Evolutionary conservation across 495 filamentous ascomycete genomes (phyloP), one percentile per base, ranked within the genome.

Genomic region (Choiromyces venosus): DNA sequence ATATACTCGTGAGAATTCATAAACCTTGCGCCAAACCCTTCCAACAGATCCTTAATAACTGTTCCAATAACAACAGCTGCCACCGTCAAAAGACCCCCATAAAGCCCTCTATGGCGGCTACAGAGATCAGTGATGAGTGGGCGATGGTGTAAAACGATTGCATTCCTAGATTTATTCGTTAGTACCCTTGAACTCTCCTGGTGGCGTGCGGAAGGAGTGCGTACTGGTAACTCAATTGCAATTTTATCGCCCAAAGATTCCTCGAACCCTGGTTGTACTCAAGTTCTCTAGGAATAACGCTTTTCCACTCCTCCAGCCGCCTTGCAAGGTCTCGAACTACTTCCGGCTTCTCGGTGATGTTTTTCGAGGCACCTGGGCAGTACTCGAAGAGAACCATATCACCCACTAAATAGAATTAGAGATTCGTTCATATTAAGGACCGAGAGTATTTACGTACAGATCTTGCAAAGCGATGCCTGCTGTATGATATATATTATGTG

Each of bases 11-110:
- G 65, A 40, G 46, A 37, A 6, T 52, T 35, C 73, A 74, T 74
- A 68, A 67, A 74, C 37, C 73, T 69, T 37, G 73, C 69, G 8
- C 73, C 73, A 29, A 61, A 74, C 25, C 37, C 52, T 70, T 66
- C 38, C 8, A 71, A 37, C 9, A 74, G n/a, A 35, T 74, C 73
- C 33, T 66, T 66, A n/a, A 61, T 18, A 33, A 67, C 71, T 18
- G 37, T 66, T 6, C 68, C 40, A 37, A 71, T 70, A 18, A 39
- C 69, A 42, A 35, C 52, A 12, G 73, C 73, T 10, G 73, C 73
- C n/a, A 52, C 36, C 14, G 67, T 39, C 68, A 70, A 69, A 18
- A 71, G 70, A 29, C 35, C 44, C 37, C 66, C 73, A 12, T 52
- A 37, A 29, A 70, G 38, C 37, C 46, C 33, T 9, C 33, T 61